Conservation (phyloP, 2,329 filamentous ascomycete species). For the Botryotinia convoluta region DNA sequence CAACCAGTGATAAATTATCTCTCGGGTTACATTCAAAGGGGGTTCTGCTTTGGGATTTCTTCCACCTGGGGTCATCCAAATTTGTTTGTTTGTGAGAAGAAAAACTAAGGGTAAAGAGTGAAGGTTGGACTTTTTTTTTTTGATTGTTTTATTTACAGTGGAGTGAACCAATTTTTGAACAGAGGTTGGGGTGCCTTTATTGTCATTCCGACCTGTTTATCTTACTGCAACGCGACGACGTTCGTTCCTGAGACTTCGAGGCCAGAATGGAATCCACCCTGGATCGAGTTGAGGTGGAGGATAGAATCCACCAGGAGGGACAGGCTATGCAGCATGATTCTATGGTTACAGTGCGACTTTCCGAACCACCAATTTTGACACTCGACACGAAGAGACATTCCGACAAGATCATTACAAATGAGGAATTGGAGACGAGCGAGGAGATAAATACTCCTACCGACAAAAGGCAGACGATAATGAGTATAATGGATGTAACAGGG, state of each 20-base stretch:
- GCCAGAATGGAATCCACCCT: constrained; percentile 1
- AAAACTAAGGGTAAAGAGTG: not conserved
- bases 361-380: constrained; percentile 56
- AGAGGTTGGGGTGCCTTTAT: constrained; percentile 20
- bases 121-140: constrained; percentile 1
- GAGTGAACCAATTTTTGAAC: constrained; percentile 5
- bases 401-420: constrained; percentile 30
- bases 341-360: constrained; percentile 74
- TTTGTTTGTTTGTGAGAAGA: not conserved
- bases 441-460: constrained; percentile 14
- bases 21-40: not conserved
- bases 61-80: not conserved
- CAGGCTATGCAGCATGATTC: constrained; percentile 54
- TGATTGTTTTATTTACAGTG: not conserved
- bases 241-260: not conserved
- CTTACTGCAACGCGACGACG: not conserved
- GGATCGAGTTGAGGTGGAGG: not conserved
- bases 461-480: constrained; percentile 18
- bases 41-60: not conserved
- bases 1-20: constrained; percentile 10
- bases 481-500: constrained; percentile 4
- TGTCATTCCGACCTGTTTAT: constrained; percentile 17
- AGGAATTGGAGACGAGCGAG: constrained; percentile 22
- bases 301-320: not conserved
- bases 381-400: constrained; percentile 46